Evolutionary conservation across 2,329 filamentous ascomycete genomes (phyloP), one percentile per base, ranked within the genome.

Genomic region (Aspergillus udagawae): DNA sequence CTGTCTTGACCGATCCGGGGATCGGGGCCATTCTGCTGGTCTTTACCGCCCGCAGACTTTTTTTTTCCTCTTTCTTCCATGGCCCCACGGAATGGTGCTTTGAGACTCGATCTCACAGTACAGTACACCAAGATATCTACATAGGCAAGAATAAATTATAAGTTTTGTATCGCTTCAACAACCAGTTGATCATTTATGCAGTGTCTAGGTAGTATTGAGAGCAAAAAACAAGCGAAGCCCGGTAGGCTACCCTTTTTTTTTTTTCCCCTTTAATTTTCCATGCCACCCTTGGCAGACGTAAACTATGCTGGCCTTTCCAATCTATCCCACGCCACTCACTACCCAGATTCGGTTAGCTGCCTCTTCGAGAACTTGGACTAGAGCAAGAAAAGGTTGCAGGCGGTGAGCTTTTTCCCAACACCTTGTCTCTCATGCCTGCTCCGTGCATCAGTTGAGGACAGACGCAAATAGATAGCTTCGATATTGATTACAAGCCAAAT

Each of bases 1-100:
- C 2, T 27, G 9, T 17, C 51, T 65, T 55, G 44, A 65, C 64
- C 60, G 65, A 67, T 61, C 56, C 57, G 56, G 58, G 55, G 60
- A 59, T 58, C 54, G 20, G 45, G 23, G 41, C 29, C n/a, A 47
- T 66, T 64, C 59, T 67, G 63, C 65, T 61, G 3, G 2, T 4
- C 1, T 12, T 20, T 45, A 64, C 65, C 65, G 65, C 65, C 55
- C 52, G 44, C 21, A 47, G 52, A 49, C 57, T 57, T 60, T 59
- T 59, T 55, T 61, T 63, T 56, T 56, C 51, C 49, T 20, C 55
- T 50, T 45, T 2, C 21, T 44, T 44, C 21, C 41, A 21, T 21
- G 8, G 8, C 23, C 44, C 44, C 21, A 27, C 44, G 5, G 44
- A 25, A 7, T 0, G 12, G 12, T 23, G 44, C 12, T n/a, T n/a